Evolutionary conservation across 2,329 filamentous ascomycete species (phyloP), one percentile per base, ranked within the genome.

Genomic region (Spiromastix sp.): DNA sequence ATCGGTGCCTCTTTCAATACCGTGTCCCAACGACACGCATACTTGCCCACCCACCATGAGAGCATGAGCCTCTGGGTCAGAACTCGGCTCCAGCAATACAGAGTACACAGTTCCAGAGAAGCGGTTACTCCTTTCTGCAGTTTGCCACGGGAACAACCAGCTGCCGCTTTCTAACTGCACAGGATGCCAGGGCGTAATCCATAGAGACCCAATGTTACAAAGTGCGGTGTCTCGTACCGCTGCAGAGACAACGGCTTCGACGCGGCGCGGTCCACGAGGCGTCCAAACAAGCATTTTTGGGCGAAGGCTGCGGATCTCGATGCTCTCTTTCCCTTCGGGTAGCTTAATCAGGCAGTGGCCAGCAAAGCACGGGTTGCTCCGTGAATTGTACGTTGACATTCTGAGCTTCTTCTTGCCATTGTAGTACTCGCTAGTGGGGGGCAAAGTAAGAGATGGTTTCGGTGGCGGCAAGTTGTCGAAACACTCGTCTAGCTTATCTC

Each of bases 101-200:
- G 74, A 78, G 55, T 74, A 79, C 4, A 79, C 59, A 2, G 50
- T 50, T 0, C 73, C 72, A 0, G 67, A 67, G 34, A 72, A 74
- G 3, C 54, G 45, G 1, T 64, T 52, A 5, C 43, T 42, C 2
- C 46, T 34, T 8, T 51, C 44, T 0, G 59, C 50, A 2, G 64
- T 44, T 1, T 64, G 41, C 0, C 50, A 59, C 0, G 72, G 72
- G 42, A 73, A 74, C 0, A 39, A 43, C 71, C 70, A 76, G 3
- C 35, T 44, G 6, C 39, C 54, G 13, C 61, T 54, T 2, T 48
- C 31, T 17, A 22, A 6, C 0, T 56, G 62, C 2, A 79, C 52
- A 1, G 75, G 75, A 48, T 79, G 76, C 71, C 72, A 79, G 0
- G 70, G 67, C 16, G 75, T 79, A 18, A 77, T 65, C 5, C 70